Base-by-base conservation (phyloP, 2,329 filamentous ascomycete species). In the Cercospora beticola region DNA sequence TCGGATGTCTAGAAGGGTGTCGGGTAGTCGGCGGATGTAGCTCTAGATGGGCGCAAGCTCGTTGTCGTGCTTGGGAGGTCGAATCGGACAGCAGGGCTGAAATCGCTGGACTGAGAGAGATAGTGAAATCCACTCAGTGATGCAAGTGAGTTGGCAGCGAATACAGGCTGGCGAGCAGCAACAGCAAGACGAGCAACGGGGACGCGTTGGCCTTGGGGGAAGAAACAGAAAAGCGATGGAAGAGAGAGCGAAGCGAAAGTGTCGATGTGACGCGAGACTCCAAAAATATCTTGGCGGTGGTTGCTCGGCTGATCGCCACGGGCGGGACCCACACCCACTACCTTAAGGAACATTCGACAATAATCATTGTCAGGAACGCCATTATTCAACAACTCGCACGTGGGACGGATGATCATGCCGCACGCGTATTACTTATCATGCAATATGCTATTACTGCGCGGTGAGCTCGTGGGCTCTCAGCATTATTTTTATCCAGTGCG, bases 121-220 rank as follows among this genome's bases (percentile, higher is more conserved):
- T 76, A 78, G 71, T 71, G 74, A 78, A 78, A 76, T 78, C 74
- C 76, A 77, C 76, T 71, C 73, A 70, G 72, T 33, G 73, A 52
- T 72, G 65, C 70, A 68, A 58, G 63, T 49, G 36, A 52, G 5
- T 21, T 26, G 64, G 56, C 64, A 66, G 64, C 64, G 54, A 40
- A 16, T 54, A 30, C 64, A 66, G 57, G 40, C 64, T 62, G 28
- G 64, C 56, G 58, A 30, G 64, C 64, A 64, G 56, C 64, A 66
- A 61, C 64, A 66, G 36, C 64, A 54, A 59, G 33, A 49, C 18
- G 33, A 65, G 43, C 54, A 64, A 40, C 26, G 28, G n/a, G 54
- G 30, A 58, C 54, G 26, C 54, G 54, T 58, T 58, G 54, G 54
- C 54, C 54, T 58, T 58, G 54, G 54, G 21, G 54, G 54, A 58